phyloP scores from a whole-genome alignment of 2,329 filamentous ascomycete species.

The Sporothrix globosa region DNA sequence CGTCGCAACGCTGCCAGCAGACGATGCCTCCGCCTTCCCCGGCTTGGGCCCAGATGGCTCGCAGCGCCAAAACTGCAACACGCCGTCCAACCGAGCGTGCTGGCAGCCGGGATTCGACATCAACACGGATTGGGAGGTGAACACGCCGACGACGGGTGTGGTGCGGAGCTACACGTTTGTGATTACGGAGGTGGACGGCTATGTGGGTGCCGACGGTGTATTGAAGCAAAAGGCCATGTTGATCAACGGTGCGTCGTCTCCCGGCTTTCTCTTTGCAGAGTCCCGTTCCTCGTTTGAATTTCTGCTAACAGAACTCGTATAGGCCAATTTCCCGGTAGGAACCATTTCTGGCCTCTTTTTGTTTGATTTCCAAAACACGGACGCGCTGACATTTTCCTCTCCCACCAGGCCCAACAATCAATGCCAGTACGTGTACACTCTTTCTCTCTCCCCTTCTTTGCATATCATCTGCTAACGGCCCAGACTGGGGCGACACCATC shows the following conservation, averaged over 20 bases:
- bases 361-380: background rate
- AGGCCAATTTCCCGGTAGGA: conserved; percentile 34
- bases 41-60: background rate
- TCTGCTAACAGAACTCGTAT: background rate
- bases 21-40: background rate
- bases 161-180: conserved; percentile 33
- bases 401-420: background rate
- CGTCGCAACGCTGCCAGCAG: background rate
- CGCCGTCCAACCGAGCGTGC: conserved; percentile 31
- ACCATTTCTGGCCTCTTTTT: background rate
- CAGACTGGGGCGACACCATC: conserved; percentile 17
- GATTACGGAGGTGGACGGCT: conserved; percentile 34
- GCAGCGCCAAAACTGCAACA: conserved; percentile 31
- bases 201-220: background rate
- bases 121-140: conserved; percentile 35
- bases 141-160: conserved; percentile 33
- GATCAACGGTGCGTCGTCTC: conserved; percentile 31
- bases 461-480: background rate
- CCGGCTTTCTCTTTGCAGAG: background rate
- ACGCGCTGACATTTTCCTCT: background rate
- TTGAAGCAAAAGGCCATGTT: conserved; percentile 35
- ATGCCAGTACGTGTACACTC: background rate
- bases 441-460: background rate
- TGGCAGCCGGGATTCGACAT: conserved; percentile 35
- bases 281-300: background rate